phyloP scores from a whole-genome alignment of 2,329 filamentous ascomycete genomes.

The Neofusicoccum laricinum region DNA sequence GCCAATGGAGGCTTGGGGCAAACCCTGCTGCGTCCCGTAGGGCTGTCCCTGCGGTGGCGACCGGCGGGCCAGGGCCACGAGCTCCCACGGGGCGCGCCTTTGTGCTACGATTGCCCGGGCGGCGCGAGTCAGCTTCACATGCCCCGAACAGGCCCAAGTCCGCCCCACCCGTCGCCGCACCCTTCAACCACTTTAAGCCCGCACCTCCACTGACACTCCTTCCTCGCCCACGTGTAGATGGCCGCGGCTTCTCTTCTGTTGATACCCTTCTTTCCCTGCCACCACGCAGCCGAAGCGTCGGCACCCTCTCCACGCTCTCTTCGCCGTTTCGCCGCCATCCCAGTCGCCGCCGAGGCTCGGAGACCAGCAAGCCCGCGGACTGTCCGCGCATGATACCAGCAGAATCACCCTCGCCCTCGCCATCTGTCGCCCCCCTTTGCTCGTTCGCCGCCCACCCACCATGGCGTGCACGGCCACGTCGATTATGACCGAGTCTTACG shows the following conservation, averaged over 20 bases:
- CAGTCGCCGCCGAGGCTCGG: background rate
- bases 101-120: background rate
- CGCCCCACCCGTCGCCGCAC: constrained; percentile 1
- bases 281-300: background rate
- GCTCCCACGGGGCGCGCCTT: background rate
- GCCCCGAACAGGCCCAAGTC: background rate
- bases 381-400: background rate
- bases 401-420: background rate
- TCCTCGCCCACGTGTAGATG: constrained; percentile 10
- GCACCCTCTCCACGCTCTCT: background rate
- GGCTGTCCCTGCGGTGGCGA: constrained; percentile 1
- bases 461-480: constrained; percentile 27
- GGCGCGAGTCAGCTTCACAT: constrained; percentile 11
- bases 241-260: background rate
- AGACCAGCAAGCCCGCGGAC: background rate
- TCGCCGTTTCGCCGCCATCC: background rate
- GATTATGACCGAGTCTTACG: constrained; percentile 33
- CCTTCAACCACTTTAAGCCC: background rate
- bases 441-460: background rate
- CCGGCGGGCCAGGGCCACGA: no score
- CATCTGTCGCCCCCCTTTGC: background rate
- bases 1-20: background rate
- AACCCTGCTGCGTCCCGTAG: background rate
- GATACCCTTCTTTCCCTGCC: background rate
- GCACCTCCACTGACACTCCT: background rate